Evolutionary conservation across 2,329 filamentous ascomycete species (phyloP), one percentile per base, ranked within the genome.

Genomic region (Neodidymelliopsis sp.): DNA sequence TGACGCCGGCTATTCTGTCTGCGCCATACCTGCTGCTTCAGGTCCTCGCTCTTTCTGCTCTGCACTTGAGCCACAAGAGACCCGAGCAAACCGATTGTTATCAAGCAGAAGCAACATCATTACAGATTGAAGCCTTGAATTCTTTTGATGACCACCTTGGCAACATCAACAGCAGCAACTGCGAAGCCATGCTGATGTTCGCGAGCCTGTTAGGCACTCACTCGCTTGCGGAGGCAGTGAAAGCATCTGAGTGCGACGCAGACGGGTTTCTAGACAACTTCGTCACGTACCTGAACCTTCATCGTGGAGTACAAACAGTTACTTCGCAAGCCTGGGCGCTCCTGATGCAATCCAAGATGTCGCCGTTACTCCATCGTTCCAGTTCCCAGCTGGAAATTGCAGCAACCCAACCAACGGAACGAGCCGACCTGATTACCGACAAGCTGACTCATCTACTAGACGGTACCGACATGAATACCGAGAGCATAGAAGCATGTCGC

Each of bases 271-370:
- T 62, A 24, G 51, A 62, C 39, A 36, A 45, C 6, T 60, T 59
- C n/a, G 41, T 57, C 22, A 45, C 45, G 15, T 59, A 60, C 36
- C 43, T 60, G 15, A 54, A 57, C 19, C 48, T 62, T 10, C 59
- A 60, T 25, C 53, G 57, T 6, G 59, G 57, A n/a, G 53, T 59
- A 4, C 34, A 42, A 8, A 48, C 49, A 4, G 44, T 62, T n/a
- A 48, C 36, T 5, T 35, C 36, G 20, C 39, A 49, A 39, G 52
- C 55, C 10, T 59, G 55, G 59, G 31, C 23, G 2, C 18, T 54
- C 24, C 47, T 62, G 20, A 19, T 33, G 22, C 44, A 50, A 19
- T 53, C 57, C 16, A 51, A 41, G 16, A 20, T 62, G 10, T 53
- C 53, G 18, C 34, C 49, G n/a, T 16, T 52, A 2, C 19, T 61